Evolutionary conservation across 208 protist genomes (phyloP).

Genomic region (Crithidia bombi): DNA sequence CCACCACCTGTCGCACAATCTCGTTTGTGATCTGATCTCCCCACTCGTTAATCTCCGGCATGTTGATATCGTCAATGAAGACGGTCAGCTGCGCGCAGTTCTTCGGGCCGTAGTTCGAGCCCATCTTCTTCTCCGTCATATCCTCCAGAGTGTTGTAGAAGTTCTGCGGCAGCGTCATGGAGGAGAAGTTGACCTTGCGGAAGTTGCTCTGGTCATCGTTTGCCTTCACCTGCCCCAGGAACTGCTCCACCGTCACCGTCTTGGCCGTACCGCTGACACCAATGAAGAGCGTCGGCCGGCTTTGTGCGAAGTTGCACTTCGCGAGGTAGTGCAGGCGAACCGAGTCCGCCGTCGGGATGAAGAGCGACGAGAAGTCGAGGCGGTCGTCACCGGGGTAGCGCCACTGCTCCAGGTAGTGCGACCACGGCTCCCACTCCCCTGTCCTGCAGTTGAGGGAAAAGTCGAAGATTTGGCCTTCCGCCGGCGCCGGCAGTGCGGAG

Average conservation of each 20-base stretch:
- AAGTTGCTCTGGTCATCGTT: conserved; percentile 85
- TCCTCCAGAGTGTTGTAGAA: conserved; percentile 93
- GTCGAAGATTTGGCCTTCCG: conserved; percentile 93
- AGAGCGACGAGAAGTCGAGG: conserved; percentile 94
- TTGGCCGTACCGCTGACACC: conserved; percentile 96
- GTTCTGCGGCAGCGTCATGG: conserved; percentile 93
- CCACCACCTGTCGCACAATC: conserved; percentile 94
- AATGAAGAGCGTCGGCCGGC: conserved; percentile 88
- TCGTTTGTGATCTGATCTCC: conserved; percentile 97
- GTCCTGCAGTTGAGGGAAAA: conserved; percentile 94
- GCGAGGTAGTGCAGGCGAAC: conserved; percentile 94
- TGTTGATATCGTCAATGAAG: conserved; percentile 97
- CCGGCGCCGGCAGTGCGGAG: conserved; percentile 60
- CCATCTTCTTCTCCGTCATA: conserved; percentile 96
- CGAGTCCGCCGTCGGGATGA: conserved; percentile 97
- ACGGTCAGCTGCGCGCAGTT: conserved; percentile 89
- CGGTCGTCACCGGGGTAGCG: conserved; percentile 92
- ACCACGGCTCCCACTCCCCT: conserved; percentile 91
- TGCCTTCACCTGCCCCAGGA: conserved; percentile 83
- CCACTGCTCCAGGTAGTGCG: conserved; percentile 88
- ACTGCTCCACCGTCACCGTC: conserved; percentile 94
- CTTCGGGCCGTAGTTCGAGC: conserved; percentile 94
- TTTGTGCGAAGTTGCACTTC: conserved; percentile 87
- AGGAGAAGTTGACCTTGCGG: conserved; percentile 95
- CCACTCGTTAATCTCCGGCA: conserved; percentile 97